Evolutionary conservation across 305 asterid genomes (phyloP).

Genomic region (Fraxinus angustifolia): DNA sequence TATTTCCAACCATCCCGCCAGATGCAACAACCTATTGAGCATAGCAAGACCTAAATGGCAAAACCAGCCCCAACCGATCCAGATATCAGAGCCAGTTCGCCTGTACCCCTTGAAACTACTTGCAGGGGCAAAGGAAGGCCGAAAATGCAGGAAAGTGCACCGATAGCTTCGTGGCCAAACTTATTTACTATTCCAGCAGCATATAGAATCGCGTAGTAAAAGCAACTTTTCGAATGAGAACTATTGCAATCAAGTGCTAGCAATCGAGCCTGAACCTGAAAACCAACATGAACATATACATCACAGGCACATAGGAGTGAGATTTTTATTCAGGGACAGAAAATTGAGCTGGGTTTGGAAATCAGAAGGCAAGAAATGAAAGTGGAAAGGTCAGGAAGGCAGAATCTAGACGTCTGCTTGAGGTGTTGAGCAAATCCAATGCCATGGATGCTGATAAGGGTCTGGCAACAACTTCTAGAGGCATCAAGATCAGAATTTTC

Average conservation of each 20-base stretch:
- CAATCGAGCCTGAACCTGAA: conserved; percentile 36
- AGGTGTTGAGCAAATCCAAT: conserved; percentile 48
- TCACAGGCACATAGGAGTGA: conserved; percentile 43
- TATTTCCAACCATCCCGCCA: too few relatives aligned
- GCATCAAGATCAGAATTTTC: neutral
- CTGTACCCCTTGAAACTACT: too few relatives aligned
- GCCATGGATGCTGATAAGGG: conserved; percentile 54
- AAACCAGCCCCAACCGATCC: too few relatives aligned
- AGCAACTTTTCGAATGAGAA: conserved; percentile 46
- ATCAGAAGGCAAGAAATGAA: conserved; percentile 47
- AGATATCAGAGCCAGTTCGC: too few relatives aligned
- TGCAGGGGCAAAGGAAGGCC: too few relatives aligned
- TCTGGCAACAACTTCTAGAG: conserved; percentile 45
- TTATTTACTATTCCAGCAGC: too few relatives aligned
- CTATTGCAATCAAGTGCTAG: conserved; percentile 30
- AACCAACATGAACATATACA: conserved; percentile 50
- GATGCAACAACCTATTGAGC: too few relatives aligned
- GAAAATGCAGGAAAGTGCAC: too few relatives aligned
- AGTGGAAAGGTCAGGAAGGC: conserved; percentile 37
- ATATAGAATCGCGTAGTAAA: conserved; percentile 33
- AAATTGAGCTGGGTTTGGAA: conserved; percentile 41
- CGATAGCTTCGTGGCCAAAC: too few relatives aligned
- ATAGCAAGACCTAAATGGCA: too few relatives aligned
- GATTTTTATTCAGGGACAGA: conserved; percentile 31
- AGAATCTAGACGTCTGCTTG: conserved; percentile 37